A percentile compares a stretch with the other conserved stretches of the same genome.
Conservation (phyloP, 2,329 filamentous ascomycete genomes). For the Epicoccum nigrum region DNA sequence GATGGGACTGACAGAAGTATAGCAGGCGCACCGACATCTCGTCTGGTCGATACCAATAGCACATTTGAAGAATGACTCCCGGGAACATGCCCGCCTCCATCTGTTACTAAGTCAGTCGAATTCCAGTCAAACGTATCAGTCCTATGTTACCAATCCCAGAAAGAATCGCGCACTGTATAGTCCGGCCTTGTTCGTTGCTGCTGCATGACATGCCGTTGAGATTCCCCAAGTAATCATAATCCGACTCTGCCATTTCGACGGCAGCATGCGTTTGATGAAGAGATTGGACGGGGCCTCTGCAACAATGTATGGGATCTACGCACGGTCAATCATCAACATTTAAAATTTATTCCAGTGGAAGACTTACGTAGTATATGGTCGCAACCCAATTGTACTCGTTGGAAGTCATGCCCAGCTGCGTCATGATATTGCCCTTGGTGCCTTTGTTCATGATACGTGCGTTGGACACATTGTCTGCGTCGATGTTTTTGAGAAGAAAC, state of each 20-base stretch:
- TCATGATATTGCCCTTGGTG: constrained; percentile 26
- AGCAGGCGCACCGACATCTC: constrained; percentile 24
- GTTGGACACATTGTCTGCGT: constrained; percentile 28
- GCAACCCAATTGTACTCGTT: constrained; percentile 38
- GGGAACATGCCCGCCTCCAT: constrained; percentile 38
- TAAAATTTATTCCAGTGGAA: not conserved
- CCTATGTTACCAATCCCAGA: constrained; percentile 24
- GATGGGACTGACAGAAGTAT: constrained; percentile 19
- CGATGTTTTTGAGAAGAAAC: constrained; percentile 32
- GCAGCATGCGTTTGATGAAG: constrained; percentile 46
- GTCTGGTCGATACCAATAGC: constrained; percentile 65
- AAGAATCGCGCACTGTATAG: constrained; percentile 53
- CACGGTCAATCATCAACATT: no score
- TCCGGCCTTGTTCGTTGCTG: constrained; percentile 54
- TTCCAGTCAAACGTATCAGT: not conserved
- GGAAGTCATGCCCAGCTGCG: constrained; percentile 26
- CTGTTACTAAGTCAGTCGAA: constrained; percentile 10
- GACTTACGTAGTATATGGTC: constrained; percentile 44
- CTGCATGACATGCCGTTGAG: constrained; percentile 35
- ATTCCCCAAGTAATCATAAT: constrained; percentile 35
- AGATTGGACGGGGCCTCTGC: constrained; percentile 42
- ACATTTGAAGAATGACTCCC: constrained; percentile 56
- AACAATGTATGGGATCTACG: constrained; percentile 29
- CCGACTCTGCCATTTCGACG: constrained; percentile 44
- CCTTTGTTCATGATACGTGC: constrained; percentile 30